A percentile compares a stretch with the other conserved stretches of the same genome.
These are phyloP conservation scores for Thelonectria rubi DNA, from an alignment of 2,329 filamentous ascomycete species.

Conservation along the genomic window DNA sequence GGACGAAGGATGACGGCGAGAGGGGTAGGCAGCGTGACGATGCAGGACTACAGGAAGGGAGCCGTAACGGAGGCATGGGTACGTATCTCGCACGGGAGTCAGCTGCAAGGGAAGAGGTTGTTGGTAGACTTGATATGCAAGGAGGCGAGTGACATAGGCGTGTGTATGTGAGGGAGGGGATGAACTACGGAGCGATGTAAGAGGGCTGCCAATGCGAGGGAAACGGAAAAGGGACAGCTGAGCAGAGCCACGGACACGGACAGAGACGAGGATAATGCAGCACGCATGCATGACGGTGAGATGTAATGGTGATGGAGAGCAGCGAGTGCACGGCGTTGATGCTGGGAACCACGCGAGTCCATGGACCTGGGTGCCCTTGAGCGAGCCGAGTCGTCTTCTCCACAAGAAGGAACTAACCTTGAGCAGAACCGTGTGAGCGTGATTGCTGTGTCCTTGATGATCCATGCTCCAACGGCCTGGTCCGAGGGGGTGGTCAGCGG, in stretches of 20 bases:
- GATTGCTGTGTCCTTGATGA: constrained; percentile 15
- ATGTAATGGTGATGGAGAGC: constrained; percentile 5
- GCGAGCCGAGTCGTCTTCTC: constrained; percentile 20
- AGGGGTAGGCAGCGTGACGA: too few species aligned
- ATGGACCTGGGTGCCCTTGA: constrained; percentile 19
- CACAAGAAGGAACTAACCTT: constrained; percentile 22
- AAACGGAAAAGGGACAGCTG: too few species aligned
- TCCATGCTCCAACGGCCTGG: constrained; percentile 26
- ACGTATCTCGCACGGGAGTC: too few species aligned
- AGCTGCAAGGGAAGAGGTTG: too few species aligned
- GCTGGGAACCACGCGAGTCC: constrained; percentile 20
- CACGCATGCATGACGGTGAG: neutral
- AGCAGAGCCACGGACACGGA: neutral
- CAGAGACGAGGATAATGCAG: neutral
- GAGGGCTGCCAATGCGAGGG: too few species aligned
- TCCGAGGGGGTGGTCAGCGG: constrained; percentile 10
- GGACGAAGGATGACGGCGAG: neutral
- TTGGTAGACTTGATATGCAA: too few species aligned
- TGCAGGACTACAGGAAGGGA: too few species aligned
- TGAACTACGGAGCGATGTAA: too few species aligned
- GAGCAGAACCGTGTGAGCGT: constrained; percentile 20
- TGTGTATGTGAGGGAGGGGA: too few species aligned
- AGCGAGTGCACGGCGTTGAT: constrained; percentile 10
- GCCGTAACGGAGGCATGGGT: too few species aligned
- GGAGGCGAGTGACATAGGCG: too few species aligned